phyloP scores from a whole-genome alignment of 768 basidiomycete species.

The Ephemerocybe angulata region DNA sequence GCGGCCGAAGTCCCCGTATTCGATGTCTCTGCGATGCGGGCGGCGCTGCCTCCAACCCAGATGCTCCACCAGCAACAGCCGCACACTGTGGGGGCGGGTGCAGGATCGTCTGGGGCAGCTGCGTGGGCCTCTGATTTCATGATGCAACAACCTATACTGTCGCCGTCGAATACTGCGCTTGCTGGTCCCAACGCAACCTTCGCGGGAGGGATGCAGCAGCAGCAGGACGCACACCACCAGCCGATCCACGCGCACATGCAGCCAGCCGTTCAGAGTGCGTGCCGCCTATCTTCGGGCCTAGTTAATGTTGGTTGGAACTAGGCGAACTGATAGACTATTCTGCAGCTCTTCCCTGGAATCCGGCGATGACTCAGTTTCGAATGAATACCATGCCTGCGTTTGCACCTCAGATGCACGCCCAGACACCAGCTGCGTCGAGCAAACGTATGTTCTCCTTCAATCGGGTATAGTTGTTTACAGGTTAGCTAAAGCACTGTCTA shows the following conservation, averaged over 20 bases:
- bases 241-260: not conserved
- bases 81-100: slow-evolving; percentile 45
- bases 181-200: not conserved
- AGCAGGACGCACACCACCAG: not conserved
- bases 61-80: slow-evolving; percentile 21
- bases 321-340: too few species aligned
- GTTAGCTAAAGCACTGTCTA: slow-evolving; percentile 15
- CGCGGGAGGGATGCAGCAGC: slow-evolving; percentile 4
- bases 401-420: slow-evolving; percentile 25
- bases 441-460: slow-evolving; percentile 38
- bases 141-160: slow-evolving; percentile 1
- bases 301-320: too few species aligned
- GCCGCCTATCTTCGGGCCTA: not conserved
- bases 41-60: slow-evolving; percentile 39
- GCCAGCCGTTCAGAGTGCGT: not conserved
- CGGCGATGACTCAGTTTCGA: slow-evolving; percentile 32
- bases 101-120: slow-evolving; percentile 30
- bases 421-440: slow-evolving; percentile 25
- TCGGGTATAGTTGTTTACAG: not conserved
- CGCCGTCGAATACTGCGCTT: not conserved
- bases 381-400: slow-evolving; percentile 38
- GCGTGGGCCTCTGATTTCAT: slow-evolving; percentile 17
- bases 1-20: slow-evolving; percentile 40
- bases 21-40: slow-evolving; percentile 55
- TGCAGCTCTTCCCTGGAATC: slow-evolving; percentile 38